phyloP scores from a whole-genome alignment of 2,329 filamentous ascomycete species.

The Trichoderma afroharzianum region DNA sequence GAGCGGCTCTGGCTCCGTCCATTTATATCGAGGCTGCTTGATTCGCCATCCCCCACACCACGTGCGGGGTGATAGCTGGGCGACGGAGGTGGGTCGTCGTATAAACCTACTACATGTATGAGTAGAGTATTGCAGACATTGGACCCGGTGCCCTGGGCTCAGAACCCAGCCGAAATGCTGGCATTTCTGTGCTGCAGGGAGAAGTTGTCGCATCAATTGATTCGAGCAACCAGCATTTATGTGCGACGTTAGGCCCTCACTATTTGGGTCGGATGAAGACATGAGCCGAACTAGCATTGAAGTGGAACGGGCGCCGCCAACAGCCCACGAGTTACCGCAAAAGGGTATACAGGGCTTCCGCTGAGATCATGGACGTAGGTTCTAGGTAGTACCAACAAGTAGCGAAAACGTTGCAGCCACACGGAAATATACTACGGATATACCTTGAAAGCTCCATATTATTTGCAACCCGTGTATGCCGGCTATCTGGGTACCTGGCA shows the following conservation, averaged over 20 bases:
- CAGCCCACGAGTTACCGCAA: neutral
- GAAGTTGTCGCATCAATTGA: neutral
- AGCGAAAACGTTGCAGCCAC: neutral
- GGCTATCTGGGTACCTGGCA: neutral
- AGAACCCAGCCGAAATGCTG: neutral
- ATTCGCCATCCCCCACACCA: constrained; percentile 4
- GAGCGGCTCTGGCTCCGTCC: neutral
- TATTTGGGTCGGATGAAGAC: neutral
- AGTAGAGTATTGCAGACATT: neutral
- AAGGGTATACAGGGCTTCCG: neutral
- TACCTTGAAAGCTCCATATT: neutral
- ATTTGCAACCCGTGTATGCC: neutral
- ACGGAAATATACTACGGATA: neutral
- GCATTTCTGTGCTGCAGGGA: neutral
- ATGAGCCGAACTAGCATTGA: neutral
- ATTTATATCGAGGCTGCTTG: neutral
- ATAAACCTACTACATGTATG: no score
- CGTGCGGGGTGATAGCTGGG: constrained; percentile 3
- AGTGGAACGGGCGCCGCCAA: neutral
- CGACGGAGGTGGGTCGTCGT: neutral
- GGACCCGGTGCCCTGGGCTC: neutral
- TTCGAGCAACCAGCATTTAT: neutral
- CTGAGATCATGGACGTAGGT: neutral
- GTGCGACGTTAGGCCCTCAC: neutral
- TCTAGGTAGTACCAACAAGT: neutral